These are phyloP conservation scores for Quillaja saponaria DNA, from an alignment of 306 rosid genomes.

Conservation along the genomic window DNA sequence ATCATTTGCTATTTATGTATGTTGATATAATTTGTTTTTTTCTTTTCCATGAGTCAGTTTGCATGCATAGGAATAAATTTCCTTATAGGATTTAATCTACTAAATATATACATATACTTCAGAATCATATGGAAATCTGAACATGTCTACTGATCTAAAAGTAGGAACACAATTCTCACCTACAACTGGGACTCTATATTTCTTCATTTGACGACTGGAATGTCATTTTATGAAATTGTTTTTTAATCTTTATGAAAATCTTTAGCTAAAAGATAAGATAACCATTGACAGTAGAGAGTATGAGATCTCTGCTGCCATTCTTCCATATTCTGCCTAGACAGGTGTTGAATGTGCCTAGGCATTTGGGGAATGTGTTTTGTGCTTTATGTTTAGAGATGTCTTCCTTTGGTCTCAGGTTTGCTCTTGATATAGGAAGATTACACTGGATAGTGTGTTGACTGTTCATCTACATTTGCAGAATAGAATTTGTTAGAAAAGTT, in stretches of 20 bases:
- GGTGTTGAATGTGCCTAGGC: too few relatives aligned
- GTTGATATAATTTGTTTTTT: conserved; percentile 39
- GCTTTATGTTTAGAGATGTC: neutral
- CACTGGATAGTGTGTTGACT: neutral
- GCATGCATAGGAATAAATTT: neutral
- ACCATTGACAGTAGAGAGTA: too few relatives aligned
- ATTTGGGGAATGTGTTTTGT: neutral
- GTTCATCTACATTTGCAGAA: neutral
- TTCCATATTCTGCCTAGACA: too few relatives aligned
- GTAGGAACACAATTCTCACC: neutral
- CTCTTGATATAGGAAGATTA: neutral
- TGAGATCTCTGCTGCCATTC: too few relatives aligned
- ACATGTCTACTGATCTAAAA: conserved; percentile 25
- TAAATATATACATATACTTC: neutral
- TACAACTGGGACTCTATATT: conserved; percentile 6
- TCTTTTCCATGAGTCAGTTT: conserved; percentile 13
- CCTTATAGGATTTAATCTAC: neutral
- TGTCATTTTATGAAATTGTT: conserved; percentile 8
- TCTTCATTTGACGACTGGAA: conserved; percentile 1
- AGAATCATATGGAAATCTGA: too few relatives aligned
- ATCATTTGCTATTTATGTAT: conserved; percentile 52
- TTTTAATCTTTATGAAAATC: too few relatives aligned
- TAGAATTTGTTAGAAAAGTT: neutral
- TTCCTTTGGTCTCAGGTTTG: neutral
- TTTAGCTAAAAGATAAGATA: too few relatives aligned